Conservation (phyloP, 2,329 filamentous ascomycete genomes). For the Colletotrichum orchidophilum region DNA sequence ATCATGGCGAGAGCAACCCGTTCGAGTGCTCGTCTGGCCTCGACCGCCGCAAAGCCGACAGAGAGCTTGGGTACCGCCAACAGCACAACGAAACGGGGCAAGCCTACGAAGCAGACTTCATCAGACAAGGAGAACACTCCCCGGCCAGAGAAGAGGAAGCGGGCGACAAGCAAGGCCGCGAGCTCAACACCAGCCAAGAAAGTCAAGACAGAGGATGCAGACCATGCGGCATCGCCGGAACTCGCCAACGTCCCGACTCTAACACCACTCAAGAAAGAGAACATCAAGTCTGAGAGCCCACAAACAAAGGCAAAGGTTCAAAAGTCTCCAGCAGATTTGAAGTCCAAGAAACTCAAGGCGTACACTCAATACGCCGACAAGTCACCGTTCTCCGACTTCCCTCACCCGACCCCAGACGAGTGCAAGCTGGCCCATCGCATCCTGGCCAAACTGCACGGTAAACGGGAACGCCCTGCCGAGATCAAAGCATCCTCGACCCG, state of each 20-base stretch:
- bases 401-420: constrained; percentile 72
- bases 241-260: constrained; percentile 3
- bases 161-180: constrained; percentile 2
- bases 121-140: neutral
- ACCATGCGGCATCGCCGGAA: neutral
- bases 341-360: constrained; percentile 54
- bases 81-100: neutral
- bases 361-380: constrained; percentile 50
- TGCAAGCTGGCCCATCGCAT: constrained; percentile 74
- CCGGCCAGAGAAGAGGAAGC: constrained; percentile 27
- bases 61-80: neutral
- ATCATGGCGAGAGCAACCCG: constrained; percentile 33
- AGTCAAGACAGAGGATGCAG: constrained; percentile 33
- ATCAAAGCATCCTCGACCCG: constrained; percentile 70
- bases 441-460: constrained; percentile 72
- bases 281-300: constrained; percentile 22
- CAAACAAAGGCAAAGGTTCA: neutral
- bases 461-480: constrained; percentile 66
- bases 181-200: constrained; percentile 20
- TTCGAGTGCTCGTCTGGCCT: constrained; percentile 29
- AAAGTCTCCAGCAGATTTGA: constrained; percentile 40
- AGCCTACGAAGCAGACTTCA: neutral
- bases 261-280: constrained; percentile 25
- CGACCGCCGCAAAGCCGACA: neutral
- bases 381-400: constrained; percentile 75